Evolutionary conservation across 164 flowering plant species (phyloP).

Genomic region (Berberis thunbergii): DNA sequence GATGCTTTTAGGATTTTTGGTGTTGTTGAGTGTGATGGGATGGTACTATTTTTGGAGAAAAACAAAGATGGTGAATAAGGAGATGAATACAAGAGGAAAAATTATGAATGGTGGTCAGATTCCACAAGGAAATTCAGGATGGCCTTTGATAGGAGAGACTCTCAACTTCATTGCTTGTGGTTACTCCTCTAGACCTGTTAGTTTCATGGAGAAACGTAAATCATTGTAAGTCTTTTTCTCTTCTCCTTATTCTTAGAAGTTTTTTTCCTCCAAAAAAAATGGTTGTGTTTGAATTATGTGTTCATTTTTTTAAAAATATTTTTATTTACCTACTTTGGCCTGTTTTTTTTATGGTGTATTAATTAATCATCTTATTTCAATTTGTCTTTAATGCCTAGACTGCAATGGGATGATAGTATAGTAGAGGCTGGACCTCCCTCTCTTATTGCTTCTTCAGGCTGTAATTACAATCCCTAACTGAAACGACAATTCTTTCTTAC

Average conservation of each 20-base stretch:
- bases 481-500: constrained; percentile 5
- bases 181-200: constrained; percentile 60
- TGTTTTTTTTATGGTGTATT: no score
- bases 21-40: constrained; percentile 22
- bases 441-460: constrained; percentile 19
- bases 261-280: neutral
- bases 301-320: no score
- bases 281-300: neutral
- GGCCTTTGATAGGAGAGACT: constrained; percentile 93
- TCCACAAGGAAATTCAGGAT: constrained; percentile 74
- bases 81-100: neutral
- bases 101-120: constrained; percentile 11
- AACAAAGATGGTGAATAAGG: neutral
- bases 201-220: constrained; percentile 79
- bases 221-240: constrained; percentile 38
- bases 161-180: constrained; percentile 77
- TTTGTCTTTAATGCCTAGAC: neutral
- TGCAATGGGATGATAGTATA: neutral
- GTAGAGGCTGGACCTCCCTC: constrained; percentile 9
- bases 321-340: neutral
- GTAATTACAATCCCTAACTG: constrained; percentile 16
- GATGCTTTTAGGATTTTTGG: constrained; percentile 8
- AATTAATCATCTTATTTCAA: neutral
- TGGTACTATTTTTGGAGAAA: constrained; percentile 25
- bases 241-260: neutral